Percentiles rank a stretch among this genome's conserved stretches.
Evolutionary conservation across 2,329 filamentous ascomycete genomes (phyloP).

Genomic region (Biscogniauxia sp.): DNA sequence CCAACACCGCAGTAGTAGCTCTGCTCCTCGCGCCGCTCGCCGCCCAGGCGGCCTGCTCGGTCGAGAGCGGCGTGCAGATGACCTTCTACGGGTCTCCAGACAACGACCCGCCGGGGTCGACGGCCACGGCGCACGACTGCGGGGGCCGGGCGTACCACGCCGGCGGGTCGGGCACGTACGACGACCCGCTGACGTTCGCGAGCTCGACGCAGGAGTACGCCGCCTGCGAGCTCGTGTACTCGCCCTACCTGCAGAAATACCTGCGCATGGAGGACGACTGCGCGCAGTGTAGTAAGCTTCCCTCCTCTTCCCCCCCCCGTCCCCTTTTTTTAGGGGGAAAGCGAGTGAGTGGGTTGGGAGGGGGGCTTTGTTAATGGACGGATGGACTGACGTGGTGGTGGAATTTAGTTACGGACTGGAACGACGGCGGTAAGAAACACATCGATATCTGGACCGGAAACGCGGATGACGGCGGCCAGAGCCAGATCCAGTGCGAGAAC

Average conservation of each 20-base stretch:
- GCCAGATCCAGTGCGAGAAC: constrained; percentile 37
- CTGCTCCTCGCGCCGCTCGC: too few relatives aligned
- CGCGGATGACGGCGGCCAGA: constrained; percentile 30
- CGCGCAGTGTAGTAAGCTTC: constrained; percentile 22
- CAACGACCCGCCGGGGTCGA: constrained; percentile 36
- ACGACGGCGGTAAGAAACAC: constrained; percentile 21
- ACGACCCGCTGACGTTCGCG: constrained; percentile 38
- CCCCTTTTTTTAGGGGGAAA: background rate
- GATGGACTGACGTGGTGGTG: too few relatives aligned
- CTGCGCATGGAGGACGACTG: constrained; percentile 32
- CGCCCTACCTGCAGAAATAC: constrained; percentile 44
- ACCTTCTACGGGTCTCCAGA: constrained; percentile 42
- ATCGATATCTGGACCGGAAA: constrained; percentile 40
- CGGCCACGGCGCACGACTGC: constrained; percentile 36
- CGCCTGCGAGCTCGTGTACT: constrained; percentile 43
- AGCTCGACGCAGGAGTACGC: constrained; percentile 39
- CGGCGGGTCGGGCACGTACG: constrained; percentile 39
- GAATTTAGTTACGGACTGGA: constrained; percentile 22
- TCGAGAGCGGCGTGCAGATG: constrained; percentile 26
- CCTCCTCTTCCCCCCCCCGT: background rate
- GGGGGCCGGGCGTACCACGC: constrained; percentile 34
- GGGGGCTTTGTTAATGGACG: constrained; percentile 1
- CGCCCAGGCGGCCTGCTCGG: constrained; percentile 19
- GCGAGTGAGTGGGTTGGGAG: background rate
- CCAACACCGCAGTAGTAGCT: too few relatives aligned